Evolutionary conservation across 176 grass and related monocot species (phyloP).

Genomic region (Pharus latifolius): DNA sequence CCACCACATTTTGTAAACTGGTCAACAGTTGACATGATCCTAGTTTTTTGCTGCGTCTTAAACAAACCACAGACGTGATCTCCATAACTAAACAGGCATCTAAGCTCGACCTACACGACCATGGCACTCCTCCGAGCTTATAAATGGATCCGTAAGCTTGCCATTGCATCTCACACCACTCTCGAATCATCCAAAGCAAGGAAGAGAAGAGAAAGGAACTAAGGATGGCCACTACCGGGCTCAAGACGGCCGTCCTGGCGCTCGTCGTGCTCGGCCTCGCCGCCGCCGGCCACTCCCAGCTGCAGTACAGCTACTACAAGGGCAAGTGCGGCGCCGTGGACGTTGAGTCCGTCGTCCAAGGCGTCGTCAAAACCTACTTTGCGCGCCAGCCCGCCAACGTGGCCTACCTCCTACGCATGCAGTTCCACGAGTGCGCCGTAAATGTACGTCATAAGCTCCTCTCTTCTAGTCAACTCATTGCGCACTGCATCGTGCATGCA

Average conservation of each 20-base stretch:
- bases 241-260: neutral
- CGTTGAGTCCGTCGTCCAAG: conserved; percentile 17
- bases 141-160: too few species aligned
- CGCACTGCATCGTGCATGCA: neutral
- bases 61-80: conserved; percentile 20
- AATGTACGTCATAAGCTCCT: neutral
- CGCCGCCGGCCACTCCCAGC: neutral
- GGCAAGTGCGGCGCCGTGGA: conserved; percentile 23
- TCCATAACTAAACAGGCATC: neutral
- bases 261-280: neutral
- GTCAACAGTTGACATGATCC: too few species aligned
- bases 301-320: conserved; percentile 31
- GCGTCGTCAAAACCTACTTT: neutral
- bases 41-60: too few species aligned
- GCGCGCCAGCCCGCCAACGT: neutral
- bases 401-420: conserved; percentile 38
- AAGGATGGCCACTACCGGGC: neutral
- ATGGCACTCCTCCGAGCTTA: too few species aligned
- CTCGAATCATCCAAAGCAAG: neutral
- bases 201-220: neutral
- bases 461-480: too few species aligned
- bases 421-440: conserved; percentile 50
- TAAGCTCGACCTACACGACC: neutral
- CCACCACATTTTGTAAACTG: too few species aligned
- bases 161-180: neutral